Percentiles rank a stretch among this genome's conserved stretches.
phyloP scores from a whole-genome alignment of 2,329 filamentous ascomycete species.

The Colletotrichum sp. region DNA sequence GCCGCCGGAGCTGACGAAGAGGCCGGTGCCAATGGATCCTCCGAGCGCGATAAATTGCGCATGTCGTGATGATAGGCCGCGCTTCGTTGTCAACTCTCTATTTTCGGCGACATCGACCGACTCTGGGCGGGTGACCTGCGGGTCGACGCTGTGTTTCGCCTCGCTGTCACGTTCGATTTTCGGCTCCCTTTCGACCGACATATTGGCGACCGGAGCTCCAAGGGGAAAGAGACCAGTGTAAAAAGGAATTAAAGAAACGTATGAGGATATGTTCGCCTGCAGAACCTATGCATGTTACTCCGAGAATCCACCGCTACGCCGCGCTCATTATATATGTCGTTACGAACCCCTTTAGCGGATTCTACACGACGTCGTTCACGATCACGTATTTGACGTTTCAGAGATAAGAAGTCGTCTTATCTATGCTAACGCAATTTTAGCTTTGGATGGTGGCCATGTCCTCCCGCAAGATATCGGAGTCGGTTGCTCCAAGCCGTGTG shows the following conservation, averaged over 20 bases:
- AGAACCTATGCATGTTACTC: background rate
- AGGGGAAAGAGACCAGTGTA: background rate
- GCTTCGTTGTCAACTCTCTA: background rate
- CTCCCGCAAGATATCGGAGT: background rate
- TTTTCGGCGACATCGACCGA: background rate
- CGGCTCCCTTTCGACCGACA: background rate
- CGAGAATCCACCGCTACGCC: background rate
- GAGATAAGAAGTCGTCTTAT: background rate
- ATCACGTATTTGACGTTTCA: background rate
- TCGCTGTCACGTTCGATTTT: background rate
- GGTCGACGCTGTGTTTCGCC: background rate
- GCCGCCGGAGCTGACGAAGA: constrained; percentile 50
- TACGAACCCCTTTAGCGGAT: background rate
- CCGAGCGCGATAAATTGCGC: constrained; percentile 52
- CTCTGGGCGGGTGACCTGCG: background rate
- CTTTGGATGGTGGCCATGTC: background rate
- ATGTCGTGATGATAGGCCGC: constrained; percentile 34
- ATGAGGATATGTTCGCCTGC: background rate
- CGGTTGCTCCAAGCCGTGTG: background rate
- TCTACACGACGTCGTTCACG: background rate
- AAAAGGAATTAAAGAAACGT: background rate
- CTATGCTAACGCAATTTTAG: background rate
- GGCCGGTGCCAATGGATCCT: constrained; percentile 52
- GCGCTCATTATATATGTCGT: background rate
- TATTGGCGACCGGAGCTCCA: background rate